Conservation (phyloP, 176 grass and related monocot species). For the Oryza coarctata region DNA sequence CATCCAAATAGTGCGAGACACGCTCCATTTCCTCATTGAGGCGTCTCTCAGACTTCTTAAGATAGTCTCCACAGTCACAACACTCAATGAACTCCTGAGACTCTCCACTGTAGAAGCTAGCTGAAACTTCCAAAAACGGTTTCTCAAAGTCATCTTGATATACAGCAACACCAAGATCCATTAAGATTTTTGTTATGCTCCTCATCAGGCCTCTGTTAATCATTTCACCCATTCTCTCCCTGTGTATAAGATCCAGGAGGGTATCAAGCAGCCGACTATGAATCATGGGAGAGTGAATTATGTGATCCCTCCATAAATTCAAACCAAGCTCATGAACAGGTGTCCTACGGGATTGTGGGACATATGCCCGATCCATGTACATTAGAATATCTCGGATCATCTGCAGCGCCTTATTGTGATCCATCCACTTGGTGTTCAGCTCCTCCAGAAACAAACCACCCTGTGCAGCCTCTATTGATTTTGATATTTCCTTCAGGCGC, state of each 20-base stretch:
- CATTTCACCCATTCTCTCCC: conserved; percentile 81
- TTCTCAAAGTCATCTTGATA: conserved; percentile 98
- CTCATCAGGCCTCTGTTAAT: conserved; percentile 89
- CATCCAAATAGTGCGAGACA: conserved; percentile 91
- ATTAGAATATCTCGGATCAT: conserved; percentile 96
- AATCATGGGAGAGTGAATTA: conserved; percentile 73
- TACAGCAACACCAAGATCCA: conserved; percentile 85
- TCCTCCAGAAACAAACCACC: conserved; percentile 89
- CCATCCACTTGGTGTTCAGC: conserved; percentile 77
- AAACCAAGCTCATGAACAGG: conserved; percentile 90
- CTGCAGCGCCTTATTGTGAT: conserved; percentile 90
- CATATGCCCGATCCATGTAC: conserved; percentile 96
- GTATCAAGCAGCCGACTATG: conserved; percentile 66
- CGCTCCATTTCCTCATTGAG: conserved; percentile 95
- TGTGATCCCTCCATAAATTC: conserved; percentile 92
- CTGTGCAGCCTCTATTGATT: conserved; percentile 71
- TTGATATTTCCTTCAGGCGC: conserved; percentile 79
- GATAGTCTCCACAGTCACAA: conserved; percentile 87
- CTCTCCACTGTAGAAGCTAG: conserved; percentile 79
- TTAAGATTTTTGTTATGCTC: conserved; percentile 90
- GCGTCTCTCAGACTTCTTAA: conserved; percentile 86
- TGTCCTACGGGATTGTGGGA: conserved; percentile 51
- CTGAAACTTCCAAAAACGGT: conserved; percentile 74
- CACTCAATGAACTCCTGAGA: conserved; percentile 86
- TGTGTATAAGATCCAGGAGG: conserved; percentile 77